Evolutionary conservation across 257 asterid species (phyloP), one percentile per base, ranked within the genome.

Genomic region (Solanum corneliomulleri): DNA sequence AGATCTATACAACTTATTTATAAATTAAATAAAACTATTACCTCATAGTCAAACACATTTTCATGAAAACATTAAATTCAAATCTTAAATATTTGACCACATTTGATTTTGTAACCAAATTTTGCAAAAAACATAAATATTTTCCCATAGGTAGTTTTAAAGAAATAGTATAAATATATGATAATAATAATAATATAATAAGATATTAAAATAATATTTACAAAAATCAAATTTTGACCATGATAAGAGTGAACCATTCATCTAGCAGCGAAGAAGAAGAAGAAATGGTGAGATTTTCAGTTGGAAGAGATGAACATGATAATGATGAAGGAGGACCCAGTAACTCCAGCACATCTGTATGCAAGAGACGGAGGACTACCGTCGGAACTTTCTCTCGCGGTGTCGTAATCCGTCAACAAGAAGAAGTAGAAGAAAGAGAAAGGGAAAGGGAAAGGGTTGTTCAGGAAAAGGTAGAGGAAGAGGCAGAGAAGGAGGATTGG

Each of bases 271-370:
- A 66, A 11, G 25, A 70, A 39, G 86, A 66, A 35, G 27, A 15
- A 64, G 74, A 85, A 71, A 94, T 92, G 96, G 90, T 86, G 89
- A 93, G 94, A 91, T 94, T 92, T 87, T 91, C 94, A 29, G 83
- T 90, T n/a, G 90, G 87, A 44, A 71, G 88, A 33, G 90, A 88
- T 37, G 90, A 86, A 78, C 64, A 78, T 33, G 93, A 89, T 16
- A 27, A 37, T 9, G 85, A 35, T 42, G 86, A 82, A 31, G 33
- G 33, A n/a, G 78, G 86, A 37, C 23, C 89, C 47, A 56, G 90
- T 11, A 64, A 72, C 44, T 20, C 78, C 13, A 72, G 18, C 10
- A 37, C 49, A 39, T 87, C 39, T 20, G 23, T 11, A 31, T 13
- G 78, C 25, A 90, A 88, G 21, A 86, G 29, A 29, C 86, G 31